phyloP scores from a whole-genome alignment of 2,329 filamentous ascomycete genomes.

The Cercospora sp. region DNA sequence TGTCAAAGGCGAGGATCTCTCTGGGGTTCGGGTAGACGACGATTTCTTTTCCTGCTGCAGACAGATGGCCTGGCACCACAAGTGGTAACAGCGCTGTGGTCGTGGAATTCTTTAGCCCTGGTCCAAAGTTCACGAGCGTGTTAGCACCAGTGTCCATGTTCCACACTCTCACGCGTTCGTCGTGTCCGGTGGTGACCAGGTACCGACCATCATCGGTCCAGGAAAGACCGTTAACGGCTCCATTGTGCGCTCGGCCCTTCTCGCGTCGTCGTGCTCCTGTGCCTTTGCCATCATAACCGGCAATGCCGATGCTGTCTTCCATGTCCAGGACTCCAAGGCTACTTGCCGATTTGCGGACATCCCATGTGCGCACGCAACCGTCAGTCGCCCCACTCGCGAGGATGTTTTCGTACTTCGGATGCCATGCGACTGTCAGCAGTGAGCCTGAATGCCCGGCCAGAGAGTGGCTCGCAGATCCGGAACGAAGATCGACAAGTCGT shows the following conservation, averaged over 20 bases:
- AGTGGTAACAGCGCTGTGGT: constrained; percentile 46
- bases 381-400: constrained; percentile 84
- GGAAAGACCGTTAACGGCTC: constrained; percentile 77
- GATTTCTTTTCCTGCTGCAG: constrained; percentile 60
- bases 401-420: constrained; percentile 73
- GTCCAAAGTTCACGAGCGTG: constrained; percentile 84
- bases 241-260: constrained; percentile 65
- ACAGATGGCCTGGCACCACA: constrained; percentile 61
- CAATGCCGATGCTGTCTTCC: constrained; percentile 74
- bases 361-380: constrained; percentile 81
- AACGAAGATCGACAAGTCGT: constrained; percentile 80
- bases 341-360: constrained; percentile 75
- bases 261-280: constrained; percentile 45
- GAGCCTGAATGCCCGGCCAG: constrained; percentile 53
- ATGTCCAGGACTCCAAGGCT: constrained; percentile 77
- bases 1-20: constrained; percentile 75
- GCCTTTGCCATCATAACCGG: constrained; percentile 48
- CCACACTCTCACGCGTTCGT: constrained; percentile 85
- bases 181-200: constrained; percentile 78
- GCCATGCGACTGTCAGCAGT: constrained; percentile 71
- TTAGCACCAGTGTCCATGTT: constrained; percentile 78
- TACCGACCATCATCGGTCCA: constrained; percentile 81
- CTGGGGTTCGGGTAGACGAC: constrained; percentile 76
- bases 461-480: constrained; percentile 65
- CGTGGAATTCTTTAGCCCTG: constrained; percentile 69